Percentiles rank a stretch among this genome's conserved stretches.
Conservation (phyloP, 768 basidiomycete genomes). For the Auriscalpium microsporum region DNA sequence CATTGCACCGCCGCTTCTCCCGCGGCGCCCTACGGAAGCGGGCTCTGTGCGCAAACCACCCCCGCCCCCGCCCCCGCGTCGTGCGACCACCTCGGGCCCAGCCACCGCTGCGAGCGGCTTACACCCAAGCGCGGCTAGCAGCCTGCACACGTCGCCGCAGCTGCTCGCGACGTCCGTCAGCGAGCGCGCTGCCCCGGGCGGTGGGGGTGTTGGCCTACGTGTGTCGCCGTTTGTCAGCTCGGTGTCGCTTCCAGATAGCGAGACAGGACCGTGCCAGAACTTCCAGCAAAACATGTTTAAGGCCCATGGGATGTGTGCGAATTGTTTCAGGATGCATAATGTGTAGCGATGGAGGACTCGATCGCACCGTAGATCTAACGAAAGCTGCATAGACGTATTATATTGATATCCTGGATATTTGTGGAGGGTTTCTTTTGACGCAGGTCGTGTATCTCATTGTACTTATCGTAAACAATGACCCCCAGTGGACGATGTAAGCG, state of each 20-base stretch:
- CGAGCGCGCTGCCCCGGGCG: neutral
- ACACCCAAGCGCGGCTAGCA: too few relatives aligned
- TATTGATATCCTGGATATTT: too few relatives aligned
- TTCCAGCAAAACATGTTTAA: slow-evolving; percentile 65
- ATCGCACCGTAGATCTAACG: too few relatives aligned
- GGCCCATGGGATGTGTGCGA: slow-evolving; percentile 53
- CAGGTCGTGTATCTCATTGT: too few relatives aligned
- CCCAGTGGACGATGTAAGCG: too few relatives aligned
- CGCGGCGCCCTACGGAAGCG: slow-evolving; percentile 17
- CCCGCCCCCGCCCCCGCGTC: slow-evolving; percentile 24
- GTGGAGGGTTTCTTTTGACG: too few relatives aligned
- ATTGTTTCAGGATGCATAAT: slow-evolving; percentile 50
- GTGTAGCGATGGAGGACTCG: neutral
- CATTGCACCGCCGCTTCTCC: slow-evolving; percentile 8
- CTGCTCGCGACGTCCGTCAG: neutral
- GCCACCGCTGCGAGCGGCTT: neutral
- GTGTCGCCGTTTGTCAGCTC: slow-evolving; percentile 3
- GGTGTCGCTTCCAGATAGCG: slow-evolving; percentile 23
- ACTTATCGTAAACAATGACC: too few relatives aligned
- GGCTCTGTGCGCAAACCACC: slow-evolving; percentile 18
- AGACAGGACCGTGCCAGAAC: slow-evolving; percentile 39
- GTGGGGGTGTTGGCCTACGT: neutral
- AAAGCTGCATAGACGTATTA: too few relatives aligned
- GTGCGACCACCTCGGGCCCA: slow-evolving; percentile 12
- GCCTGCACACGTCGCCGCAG: neutral